Base-by-base conservation (phyloP, 768 basidiomycete genomes). In the Nevesoporus exiguus region DNA sequence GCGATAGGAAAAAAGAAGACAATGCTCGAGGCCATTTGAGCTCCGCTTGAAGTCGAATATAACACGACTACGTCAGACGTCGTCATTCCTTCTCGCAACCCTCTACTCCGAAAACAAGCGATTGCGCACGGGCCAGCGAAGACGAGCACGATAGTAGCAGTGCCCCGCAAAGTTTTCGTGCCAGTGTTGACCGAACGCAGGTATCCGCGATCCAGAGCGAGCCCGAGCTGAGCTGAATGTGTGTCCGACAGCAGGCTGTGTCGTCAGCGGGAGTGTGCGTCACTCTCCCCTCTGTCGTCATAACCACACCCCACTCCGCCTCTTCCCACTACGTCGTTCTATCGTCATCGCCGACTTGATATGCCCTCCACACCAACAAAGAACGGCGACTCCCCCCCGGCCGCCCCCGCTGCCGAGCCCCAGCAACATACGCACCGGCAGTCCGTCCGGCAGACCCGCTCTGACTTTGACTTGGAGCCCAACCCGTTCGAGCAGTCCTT, bases 401-500 rank as follows among this genome's bases (percentile, higher is more conserved):
- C 56, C 61, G 3, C 37, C n/a, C 31, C 31, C 31, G 3, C 31
- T 14, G 58, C 27, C 25, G 42, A 60, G 0, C 58, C 61, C 2
- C 61, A 54, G 0, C 58, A 31, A 15, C 34, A 29, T 5, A 44
- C 47, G 0, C 66, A 43, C 6, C 67, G 67, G 30, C 66, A 64
- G 0, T 56, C 61, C 17, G 29, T 51, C 21, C 74, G 77, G 33
- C 79, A 82, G 68, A 82, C 76, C 24, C 78, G 83, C 65, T 80
- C 80, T 15, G 86, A 87, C 65, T 85, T 89, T 69, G 77, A 80
- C 68, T 80, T 89, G 33, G 93, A 96, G 65, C 89, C 88, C 1
- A 96, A 96, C 67, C 93, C 94, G 0, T 97, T 97, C 66, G 96
- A 99, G 67, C 90, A 93, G 72, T 94, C 91, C 50, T 98, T 98